Evolutionary conservation across 805 yeast genomes (phyloP).

Genomic region (Isabelozyma gotoi): DNA sequence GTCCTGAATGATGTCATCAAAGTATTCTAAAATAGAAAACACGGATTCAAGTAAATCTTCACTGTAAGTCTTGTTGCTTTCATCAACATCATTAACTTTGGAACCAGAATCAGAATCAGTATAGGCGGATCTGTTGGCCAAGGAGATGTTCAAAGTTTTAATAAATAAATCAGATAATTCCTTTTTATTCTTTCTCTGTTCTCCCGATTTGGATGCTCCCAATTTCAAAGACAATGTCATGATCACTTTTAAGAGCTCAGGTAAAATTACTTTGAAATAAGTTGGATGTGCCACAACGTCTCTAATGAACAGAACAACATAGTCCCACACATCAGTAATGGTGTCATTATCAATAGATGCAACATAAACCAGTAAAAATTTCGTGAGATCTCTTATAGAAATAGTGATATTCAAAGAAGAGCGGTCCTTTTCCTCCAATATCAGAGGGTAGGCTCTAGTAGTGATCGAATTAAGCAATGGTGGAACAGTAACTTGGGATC

Average conservation of each 20-base stretch:
- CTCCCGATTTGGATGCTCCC: conserved; percentile 58
- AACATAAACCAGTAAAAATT: conserved; percentile 61
- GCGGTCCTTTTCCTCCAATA: conserved; percentile 27
- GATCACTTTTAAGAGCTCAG: conserved; percentile 53
- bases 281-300: conserved; percentile 51
- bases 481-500: conserved; percentile 73
- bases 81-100: conserved; percentile 1
- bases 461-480: conserved; percentile 56
- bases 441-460: conserved; percentile 42
- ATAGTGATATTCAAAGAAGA: conserved; percentile 51
- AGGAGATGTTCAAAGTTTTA: conserved; percentile 20
- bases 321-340: conserved; percentile 74
- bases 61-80: conserved; percentile 7
- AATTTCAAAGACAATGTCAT: conserved; percentile 56
- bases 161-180: conserved; percentile 42
- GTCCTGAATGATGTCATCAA: conserved; percentile 51
- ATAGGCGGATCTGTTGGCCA: conserved; percentile 1
- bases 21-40: conserved; percentile 27
- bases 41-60: conserved; percentile 12
- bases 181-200: conserved; percentile 61
- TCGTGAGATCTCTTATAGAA: conserved; percentile 43
- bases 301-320: conserved; percentile 56
- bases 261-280: conserved; percentile 48
- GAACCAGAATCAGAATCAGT: background rate
- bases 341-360: conserved; percentile 71